Base-by-base conservation (phyloP, 1,139 yeast species). In the Diutina neorugosa region DNA sequence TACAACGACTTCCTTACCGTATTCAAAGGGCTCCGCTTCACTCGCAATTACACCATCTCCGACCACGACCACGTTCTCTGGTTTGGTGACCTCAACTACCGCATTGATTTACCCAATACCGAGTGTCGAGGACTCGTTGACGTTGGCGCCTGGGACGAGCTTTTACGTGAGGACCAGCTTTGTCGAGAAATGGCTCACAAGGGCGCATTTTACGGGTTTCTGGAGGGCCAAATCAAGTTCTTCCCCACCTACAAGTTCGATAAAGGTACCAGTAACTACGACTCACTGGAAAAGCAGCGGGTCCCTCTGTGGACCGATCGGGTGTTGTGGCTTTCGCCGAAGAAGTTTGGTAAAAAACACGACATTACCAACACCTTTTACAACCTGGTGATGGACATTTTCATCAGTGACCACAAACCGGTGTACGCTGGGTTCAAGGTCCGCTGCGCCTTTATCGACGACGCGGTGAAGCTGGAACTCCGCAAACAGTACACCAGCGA, bases 301-400 rank as follows among this genome's bases (percentile, higher is more conserved):
- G 82, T 89, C 0, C 98, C 98, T 0, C 93, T 98, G 0, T 93
- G 98, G 98, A 91, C 98, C 8, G 98, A 93, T 66, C 74, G 97
- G 7, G 50, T 46, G 19, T 8, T 46, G 19, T 46, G 50, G 50
- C 9, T 46, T 2, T 27, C 41, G 2, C 50, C 50, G 9, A 25
- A 27, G 12, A 46, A 46, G 50, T 46, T 27, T 27, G 23, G 23
- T n/a, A 25, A 27, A 4, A 19, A 19, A 14, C 20, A 8, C n/a
- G 50, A 46, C 23, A 2, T 46, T n/a, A 20, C 6, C 14, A 42
- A 48, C 21, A 16, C 44, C 9, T 23, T 18, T 11, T 86, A 86
- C 62, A 77, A 80, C 55, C 76, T 81, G 25, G 76, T 79, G 1
- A 76, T 76, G 67, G 72, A 71, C 16, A 68, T 88, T n/a, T 67